These are phyloP conservation scores for Corylus americana DNA, from an alignment of 306 rosid genomes.

Conservation along the genomic window DNA sequence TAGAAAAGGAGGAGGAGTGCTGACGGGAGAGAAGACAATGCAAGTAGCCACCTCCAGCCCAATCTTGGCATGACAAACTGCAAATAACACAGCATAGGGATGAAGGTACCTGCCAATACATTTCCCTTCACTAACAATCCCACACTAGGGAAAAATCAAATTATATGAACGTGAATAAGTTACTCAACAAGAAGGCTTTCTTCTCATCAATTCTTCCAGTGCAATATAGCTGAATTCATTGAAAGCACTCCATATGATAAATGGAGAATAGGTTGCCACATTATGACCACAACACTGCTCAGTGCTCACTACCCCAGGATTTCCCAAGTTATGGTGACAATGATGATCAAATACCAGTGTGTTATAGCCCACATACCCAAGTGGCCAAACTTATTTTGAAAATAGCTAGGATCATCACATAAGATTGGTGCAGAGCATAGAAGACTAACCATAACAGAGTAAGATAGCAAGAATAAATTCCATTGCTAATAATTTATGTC, in stretches of 20 bases:
- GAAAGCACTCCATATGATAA: neutral
- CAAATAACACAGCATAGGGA: slow-evolving; percentile 36
- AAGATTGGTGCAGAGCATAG: neutral
- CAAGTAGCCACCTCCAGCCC: slow-evolving; percentile 99
- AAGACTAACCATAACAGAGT: neutral
- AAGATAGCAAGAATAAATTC: neutral
- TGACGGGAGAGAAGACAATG: slow-evolving; percentile 79
- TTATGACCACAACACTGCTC: neutral
- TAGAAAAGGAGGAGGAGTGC: slow-evolving; percentile 83
- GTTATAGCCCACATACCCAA: neutral
- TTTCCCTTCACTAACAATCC: slow-evolving; percentile 19
- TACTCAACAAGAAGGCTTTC: neutral
- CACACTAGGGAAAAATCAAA: slow-evolving; percentile 5
- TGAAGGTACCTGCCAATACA: slow-evolving; percentile 24
- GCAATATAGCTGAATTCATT: neutral
- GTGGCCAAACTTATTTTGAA: neutral
- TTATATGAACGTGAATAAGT: neutral
- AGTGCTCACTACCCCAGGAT: neutral
- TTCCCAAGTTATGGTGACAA: neutral
- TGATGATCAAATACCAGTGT: neutral
- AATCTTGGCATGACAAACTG: slow-evolving; percentile 90
- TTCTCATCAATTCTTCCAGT: neutral
- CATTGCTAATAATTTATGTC: neutral
- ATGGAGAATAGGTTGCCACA: neutral
- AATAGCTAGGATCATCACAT: neutral